Base-by-base conservation (phyloP, 2,329 filamentous ascomycete genomes). In the Fusarium sp. region DNA sequence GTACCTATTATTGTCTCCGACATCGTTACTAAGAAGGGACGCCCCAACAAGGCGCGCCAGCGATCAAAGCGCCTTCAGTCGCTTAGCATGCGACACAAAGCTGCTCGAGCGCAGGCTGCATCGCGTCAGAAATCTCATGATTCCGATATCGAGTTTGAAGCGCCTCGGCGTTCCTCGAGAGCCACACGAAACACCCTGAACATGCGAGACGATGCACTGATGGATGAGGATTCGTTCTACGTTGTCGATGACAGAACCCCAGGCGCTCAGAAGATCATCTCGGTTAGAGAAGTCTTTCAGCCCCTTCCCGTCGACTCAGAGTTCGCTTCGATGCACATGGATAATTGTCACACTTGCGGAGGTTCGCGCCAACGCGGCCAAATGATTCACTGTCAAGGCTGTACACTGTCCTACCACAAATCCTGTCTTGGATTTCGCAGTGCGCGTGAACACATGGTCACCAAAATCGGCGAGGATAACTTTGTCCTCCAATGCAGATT, bases 401-500 rank as follows among this genome's bases (percentile, higher is more conserved):
- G 96, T 77, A 94, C 91, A 3, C 84, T 91, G 48, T 86, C 92
- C 0, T 97, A 94, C 72, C 96, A 99, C 80, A 93, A 92, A 78
- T 82, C 81, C 40, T 99, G 96, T 75, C 84, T 99, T 28, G 94
- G 95, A 2, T 84, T 86, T 49, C 88, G 96, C 50, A 87, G 86
- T 52, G 83, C 78, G 14, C 87, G 96, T 63, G 94, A 97, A n/a
- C 96, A 98, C 77, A 82, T 96, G 36, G 93, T 93, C 11, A 98
- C 94, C 24, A 99, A 98, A 78, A 80, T 98, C 53, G 90, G 85
- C 3, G 84, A 91, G 1, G 89, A 91, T 3, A 81, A 91, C 38
- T 98, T 97, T 72, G 90, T 99, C 17, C 82, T 99, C 39, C 96
- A 99, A 77, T 99, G 96, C 81, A 91, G 90, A 69, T 92, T 90